Evolutionary conservation across 805 yeast genomes (phyloP).

Genomic region (Nakazawaea anatomiae): DNA sequence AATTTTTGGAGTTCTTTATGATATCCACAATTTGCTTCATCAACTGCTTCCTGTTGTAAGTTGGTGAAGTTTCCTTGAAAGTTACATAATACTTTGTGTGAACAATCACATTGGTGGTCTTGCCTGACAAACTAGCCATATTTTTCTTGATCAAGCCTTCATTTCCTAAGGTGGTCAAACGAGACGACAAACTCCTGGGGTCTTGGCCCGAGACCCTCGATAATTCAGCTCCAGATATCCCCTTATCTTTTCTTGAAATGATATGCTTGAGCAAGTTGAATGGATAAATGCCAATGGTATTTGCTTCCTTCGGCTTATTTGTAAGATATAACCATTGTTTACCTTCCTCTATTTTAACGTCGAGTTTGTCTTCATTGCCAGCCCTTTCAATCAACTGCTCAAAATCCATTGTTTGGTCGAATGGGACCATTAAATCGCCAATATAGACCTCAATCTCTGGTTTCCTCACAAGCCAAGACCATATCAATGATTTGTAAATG

Average conservation of each 20-base stretch:
- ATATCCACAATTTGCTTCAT: slow-evolving; percentile 35
- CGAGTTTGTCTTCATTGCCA: slow-evolving; percentile 11
- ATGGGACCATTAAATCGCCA: slow-evolving; percentile 1
- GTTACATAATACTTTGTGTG: slow-evolving; percentile 36
- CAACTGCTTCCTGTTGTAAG: slow-evolving; percentile 13
- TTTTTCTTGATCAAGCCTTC: slow-evolving; percentile 40
- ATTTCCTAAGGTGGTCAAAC: slow-evolving; percentile 50
- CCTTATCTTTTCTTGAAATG: slow-evolving; percentile 48
- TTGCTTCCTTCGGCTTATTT: slow-evolving; percentile 46
- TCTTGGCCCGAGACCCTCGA: slow-evolving; percentile 60
- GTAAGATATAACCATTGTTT: slow-evolving; percentile 54
- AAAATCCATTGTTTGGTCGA: slow-evolving; percentile 5
- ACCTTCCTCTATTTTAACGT: slow-evolving; percentile 41
- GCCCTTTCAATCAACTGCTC: slow-evolving; percentile 5
- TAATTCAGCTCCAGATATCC: slow-evolving; percentile 55
- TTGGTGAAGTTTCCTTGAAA: slow-evolving; percentile 3
- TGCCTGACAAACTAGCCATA: slow-evolving; percentile 34
- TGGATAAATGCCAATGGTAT: slow-evolving; percentile 49
- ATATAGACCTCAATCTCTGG: slow-evolving; percentile 17
- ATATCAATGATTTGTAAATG: slow-evolving; percentile 17
- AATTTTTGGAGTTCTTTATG: slow-evolving; percentile 52
- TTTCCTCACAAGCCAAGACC: slow-evolving; percentile 30
- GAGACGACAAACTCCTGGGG: slow-evolving; percentile 59
- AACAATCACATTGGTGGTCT: slow-evolving; percentile 47
- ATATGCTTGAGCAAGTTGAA: slow-evolving; percentile 52